A percentile compares a stretch with the other conserved stretches of the same genome.
phyloP scores from a whole-genome alignment of 2,329 filamentous ascomycete species.

The Chaetomiaceae sp. region DNA sequence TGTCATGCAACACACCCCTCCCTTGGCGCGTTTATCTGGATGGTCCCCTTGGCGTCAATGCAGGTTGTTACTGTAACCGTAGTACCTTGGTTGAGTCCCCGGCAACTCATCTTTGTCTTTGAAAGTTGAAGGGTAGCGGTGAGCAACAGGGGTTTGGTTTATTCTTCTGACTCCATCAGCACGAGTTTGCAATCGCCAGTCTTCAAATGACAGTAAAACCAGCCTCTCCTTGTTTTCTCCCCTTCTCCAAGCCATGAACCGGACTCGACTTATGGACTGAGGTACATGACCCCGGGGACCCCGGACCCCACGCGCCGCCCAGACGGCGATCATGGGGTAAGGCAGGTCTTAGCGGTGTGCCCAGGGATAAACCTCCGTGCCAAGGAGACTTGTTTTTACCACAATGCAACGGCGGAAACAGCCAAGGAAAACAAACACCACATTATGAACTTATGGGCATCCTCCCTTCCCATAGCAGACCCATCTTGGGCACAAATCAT shows the following conservation, averaged over 20 bases:
- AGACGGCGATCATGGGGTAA: conserved; percentile 1
- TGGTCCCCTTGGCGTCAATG: neutral
- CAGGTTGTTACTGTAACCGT: too few relatives aligned
- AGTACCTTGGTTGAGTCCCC: too few relatives aligned
- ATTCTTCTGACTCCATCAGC: too few relatives aligned
- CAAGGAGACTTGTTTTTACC: neutral
- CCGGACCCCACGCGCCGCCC: neutral
- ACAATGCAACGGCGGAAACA: neutral
- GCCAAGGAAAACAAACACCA: neutral
- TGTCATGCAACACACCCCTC: conserved; percentile 8
- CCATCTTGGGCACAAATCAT: neutral
- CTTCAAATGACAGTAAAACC: too few relatives aligned
- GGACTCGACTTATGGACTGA: neutral
- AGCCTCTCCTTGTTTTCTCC: too few relatives aligned
- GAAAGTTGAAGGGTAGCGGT: too few relatives aligned
- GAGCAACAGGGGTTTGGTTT: too few relatives aligned
- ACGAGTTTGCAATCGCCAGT: too few relatives aligned
- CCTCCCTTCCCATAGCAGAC: too few relatives aligned
- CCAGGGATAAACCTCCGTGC: conserved; percentile 2
- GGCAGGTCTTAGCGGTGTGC: too few relatives aligned
- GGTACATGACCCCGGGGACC: neutral
- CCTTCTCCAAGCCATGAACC: too few relatives aligned
- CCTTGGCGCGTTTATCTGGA: conserved; percentile 1
- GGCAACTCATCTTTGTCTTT: too few relatives aligned
- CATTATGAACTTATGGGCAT: neutral